phyloP scores from a whole-genome alignment of 1,284 basidiomycete species.

The Cystobasidium pallidum region DNA sequence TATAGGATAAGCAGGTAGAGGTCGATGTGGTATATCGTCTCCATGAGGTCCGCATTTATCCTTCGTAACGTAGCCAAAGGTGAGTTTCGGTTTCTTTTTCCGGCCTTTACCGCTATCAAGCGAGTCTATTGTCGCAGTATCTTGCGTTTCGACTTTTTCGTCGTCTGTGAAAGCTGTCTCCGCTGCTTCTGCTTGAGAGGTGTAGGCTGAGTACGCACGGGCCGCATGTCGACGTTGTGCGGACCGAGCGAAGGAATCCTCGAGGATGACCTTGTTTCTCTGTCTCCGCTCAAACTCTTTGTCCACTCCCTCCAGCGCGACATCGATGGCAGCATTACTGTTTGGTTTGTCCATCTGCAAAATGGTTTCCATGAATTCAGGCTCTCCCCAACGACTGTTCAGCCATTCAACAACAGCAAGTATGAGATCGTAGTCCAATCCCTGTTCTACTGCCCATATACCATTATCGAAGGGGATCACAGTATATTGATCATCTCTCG shows the following conservation, averaged over 20 bases:
- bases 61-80: constrained; percentile 46
- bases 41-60: constrained; percentile 52
- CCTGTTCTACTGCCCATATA: constrained; percentile 19
- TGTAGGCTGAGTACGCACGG: not conserved
- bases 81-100: constrained; percentile 17
- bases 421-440: constrained; percentile 13
- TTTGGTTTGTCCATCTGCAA: not conserved
- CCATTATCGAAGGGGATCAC: constrained; percentile 44
- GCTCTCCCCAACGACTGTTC: constrained; percentile 36
- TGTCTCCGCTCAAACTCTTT: not conserved
- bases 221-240: not conserved
- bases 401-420: constrained; percentile 28
- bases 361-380: constrained; percentile 10
- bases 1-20: constrained; percentile 49
- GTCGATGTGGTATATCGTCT: constrained; percentile 53
- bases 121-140: not conserved
- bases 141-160: not conserved
- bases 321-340: not conserved
- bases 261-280: constrained; percentile 7
- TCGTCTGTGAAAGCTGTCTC: not conserved
- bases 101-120: not conserved
- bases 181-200: not conserved
- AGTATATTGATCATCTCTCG: constrained; percentile 51
- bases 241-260: constrained; percentile 6
- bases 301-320: not conserved